Evolutionary conservation across 306 rosid species (phyloP), one percentile per base, ranked within the genome.

Genomic region (Cucumis melo): DNA sequence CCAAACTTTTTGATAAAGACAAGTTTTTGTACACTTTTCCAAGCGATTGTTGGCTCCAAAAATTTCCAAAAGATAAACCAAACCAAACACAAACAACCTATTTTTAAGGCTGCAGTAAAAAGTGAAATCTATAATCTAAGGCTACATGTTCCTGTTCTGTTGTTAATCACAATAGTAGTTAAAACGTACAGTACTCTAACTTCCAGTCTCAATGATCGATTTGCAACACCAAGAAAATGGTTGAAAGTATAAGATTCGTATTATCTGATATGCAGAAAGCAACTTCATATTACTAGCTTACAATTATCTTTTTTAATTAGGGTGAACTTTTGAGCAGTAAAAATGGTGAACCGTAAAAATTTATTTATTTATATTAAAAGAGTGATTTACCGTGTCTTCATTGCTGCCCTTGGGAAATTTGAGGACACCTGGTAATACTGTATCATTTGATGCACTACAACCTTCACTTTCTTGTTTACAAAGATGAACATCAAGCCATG

Each of bases 401-500:
- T 84, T 84, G 97, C 93, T 92, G 73, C 80, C 89, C 85, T 88
- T 90, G n/a, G 98, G 97, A 86, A 95, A 87, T 84, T 80, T 88
- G 73, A 95, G 89, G 57, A 84, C 83, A 57, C 89, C 89, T 16
- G 87, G 86, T 57, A 65, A 76, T 5, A 73, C 80, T 58, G 91
- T 85, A 79, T 81, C 79, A 78, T 88, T 85, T 63, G 93, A 88
- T 59, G 86, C 85, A 38, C 71, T 73, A 62, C 96, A 95, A 77
- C 79, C 84, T 66, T 29, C 70, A 17, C 38, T 82, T 85, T 89
- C 98, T 83, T 86, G 89, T 84, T 84, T 87, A 81, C 99, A 92
- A 73, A 95, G 89, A 21, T 89, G 93, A 82, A 95, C 97, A 67
- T 95, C 87, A 63, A 95, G 92, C 96, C 98, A 82, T 60, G 99